A percentile compares a stretch with the other conserved stretches of the same genome.
These are phyloP conservation scores for Calonectria pseudoturangicola DNA, from an alignment of 2,329 filamentous ascomycete species.

Conservation along the genomic window DNA sequence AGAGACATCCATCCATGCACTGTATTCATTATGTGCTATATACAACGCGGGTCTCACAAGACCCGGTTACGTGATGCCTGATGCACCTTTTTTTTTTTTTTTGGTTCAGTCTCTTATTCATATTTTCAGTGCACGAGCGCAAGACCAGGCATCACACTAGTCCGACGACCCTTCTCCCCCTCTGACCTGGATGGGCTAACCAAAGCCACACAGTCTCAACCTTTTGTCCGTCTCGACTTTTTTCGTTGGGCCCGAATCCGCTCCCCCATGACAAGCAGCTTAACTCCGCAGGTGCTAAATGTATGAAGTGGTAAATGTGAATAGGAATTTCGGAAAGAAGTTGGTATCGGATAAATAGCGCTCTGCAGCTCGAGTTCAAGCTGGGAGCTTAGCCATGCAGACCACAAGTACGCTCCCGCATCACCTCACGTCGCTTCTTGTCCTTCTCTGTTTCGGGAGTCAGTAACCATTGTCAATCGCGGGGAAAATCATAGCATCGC, in stretches of 20 bases:
- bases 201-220: constrained; percentile 30
- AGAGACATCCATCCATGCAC: constrained; percentile 35
- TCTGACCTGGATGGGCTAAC: constrained; percentile 24
- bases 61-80: constrained; percentile 36
- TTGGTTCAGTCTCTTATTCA: constrained; percentile 21
- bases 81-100: background rate
- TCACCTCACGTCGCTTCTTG: constrained; percentile 78
- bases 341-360: constrained; percentile 36
- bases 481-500: too few relatives aligned
- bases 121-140: constrained; percentile 20
- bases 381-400: constrained; percentile 60
- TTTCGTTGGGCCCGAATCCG: constrained; percentile 33
- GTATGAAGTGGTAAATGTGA: constrained; percentile 34
- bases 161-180: constrained; percentile 26
- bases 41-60: constrained; percentile 38
- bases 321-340: constrained; percentile 31
- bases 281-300: constrained; percentile 40
- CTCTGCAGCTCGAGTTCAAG: constrained; percentile 12
- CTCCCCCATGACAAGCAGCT: constrained; percentile 29
- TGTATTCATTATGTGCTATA: constrained; percentile 49
- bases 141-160: constrained; percentile 21
- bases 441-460: constrained; percentile 75
- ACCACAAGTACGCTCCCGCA: constrained; percentile 77
- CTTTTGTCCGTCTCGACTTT: constrained; percentile 38
- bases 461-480: constrained; percentile 53